phyloP scores from a whole-genome alignment of 2,329 filamentous ascomycete genomes.

The Neofusicoccum cordaticola region DNA sequence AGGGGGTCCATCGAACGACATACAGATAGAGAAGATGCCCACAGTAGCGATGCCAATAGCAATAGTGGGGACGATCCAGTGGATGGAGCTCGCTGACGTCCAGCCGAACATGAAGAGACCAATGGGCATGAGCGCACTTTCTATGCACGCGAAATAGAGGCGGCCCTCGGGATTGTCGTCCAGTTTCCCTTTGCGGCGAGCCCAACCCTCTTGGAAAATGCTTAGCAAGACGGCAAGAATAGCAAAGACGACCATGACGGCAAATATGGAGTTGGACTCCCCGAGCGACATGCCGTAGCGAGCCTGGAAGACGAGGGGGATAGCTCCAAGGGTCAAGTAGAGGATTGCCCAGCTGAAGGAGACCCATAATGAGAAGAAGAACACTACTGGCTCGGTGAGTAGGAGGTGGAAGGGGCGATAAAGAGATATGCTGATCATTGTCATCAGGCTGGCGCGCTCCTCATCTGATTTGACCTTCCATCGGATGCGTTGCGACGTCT shows the following conservation, averaged over 20 bases:
- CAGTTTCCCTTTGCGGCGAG: slow-evolving; percentile 46
- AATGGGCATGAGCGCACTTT: slow-evolving; percentile 70
- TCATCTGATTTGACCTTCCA: slow-evolving; percentile 82
- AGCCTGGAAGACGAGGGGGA: slow-evolving; percentile 71
- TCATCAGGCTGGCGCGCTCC: slow-evolving; percentile 63
- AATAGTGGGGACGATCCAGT: slow-evolving; percentile 70
- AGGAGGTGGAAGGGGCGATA: slow-evolving; percentile 76
- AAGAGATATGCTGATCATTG: slow-evolving; percentile 71
- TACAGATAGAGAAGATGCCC: slow-evolving; percentile 80
- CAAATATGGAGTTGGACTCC: slow-evolving; percentile 70
- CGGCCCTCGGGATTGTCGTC: slow-evolving; percentile 61
- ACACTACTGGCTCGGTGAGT: slow-evolving; percentile 73
- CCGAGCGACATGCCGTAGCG: slow-evolving; percentile 67
- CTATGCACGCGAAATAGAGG: slow-evolving; percentile 79
- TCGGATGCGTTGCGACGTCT: slow-evolving; percentile 57
- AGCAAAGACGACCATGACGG: slow-evolving; percentile 66
- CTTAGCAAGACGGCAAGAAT: slow-evolving; percentile 65
- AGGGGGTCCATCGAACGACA: neutral
- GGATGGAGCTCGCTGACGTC: slow-evolving; percentile 59
- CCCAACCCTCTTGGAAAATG: slow-evolving; percentile 69
- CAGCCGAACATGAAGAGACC: slow-evolving; percentile 82
- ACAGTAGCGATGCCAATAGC: slow-evolving; percentile 73
- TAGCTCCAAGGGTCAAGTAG: slow-evolving; percentile 77
- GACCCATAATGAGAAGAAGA: slow-evolving; percentile 87
- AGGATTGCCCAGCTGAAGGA: slow-evolving; percentile 86